Base-by-base conservation (phyloP, 1,139 yeast genomes). In the Geotrichum citri-aurantii region DNA sequence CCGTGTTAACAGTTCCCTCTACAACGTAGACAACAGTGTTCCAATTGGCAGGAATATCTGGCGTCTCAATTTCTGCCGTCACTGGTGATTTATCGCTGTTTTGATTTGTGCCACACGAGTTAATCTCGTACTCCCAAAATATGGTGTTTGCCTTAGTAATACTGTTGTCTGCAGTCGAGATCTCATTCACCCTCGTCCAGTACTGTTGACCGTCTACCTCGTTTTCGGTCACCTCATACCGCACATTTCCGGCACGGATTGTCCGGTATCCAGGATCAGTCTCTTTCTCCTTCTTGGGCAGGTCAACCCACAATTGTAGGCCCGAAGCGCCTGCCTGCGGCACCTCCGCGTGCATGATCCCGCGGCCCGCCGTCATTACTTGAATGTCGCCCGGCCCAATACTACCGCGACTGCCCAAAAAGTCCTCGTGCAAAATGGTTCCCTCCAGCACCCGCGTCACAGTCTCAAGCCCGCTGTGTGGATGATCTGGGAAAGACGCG, bases 331-430 rank as follows among this genome's bases (percentile, higher is more conserved):
- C 48, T 2, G 58, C 52, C 11, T 53, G 50, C 11, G 95, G 95
- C 81, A 87, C 86, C 69, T 88, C 95, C 7, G 87, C 79, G 69
- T 87, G 96, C 52, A 87, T 88, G 48, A 88, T 82, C 59, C 95
- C 96, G 65, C 78, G 81, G 61, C 95, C 95, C 7, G 95, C 95
- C 51, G 95, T 88, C 95, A 88, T 88, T 69, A 88, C 86, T 72
- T 88, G 96, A 64, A 88, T 76, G 69, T 88, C 95, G 56, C 95
- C 95, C 17, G 88, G 83, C 62, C 81, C 79, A 58, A 88, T 75
- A 21, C 86, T 77, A 59, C 95, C 95, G 60, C 80, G 79, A 23
- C 85, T 76, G 0, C 95, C 95, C 1, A 93, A 86, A 73, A 88
- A 88, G 69, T 88, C 96, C 71, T 88, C 95, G 69, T 88, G 96